phyloP scores from a whole-genome alignment of 768 basidiomycete genomes.

The Mycena polygramma region DNA sequence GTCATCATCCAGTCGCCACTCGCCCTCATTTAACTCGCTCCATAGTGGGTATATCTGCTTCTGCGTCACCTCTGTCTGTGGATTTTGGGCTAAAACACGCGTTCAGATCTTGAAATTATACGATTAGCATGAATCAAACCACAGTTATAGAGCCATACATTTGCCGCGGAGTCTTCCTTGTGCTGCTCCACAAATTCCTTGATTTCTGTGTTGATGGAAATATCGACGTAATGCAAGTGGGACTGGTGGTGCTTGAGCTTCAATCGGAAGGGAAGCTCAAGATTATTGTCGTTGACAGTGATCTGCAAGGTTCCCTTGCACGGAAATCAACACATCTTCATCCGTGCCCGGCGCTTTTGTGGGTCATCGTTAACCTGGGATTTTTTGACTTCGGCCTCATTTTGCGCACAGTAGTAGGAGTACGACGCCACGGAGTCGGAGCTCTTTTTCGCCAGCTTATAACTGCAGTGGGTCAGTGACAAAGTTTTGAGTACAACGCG shows the following conservation, averaged over 20 bases:
- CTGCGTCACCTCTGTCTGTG: not conserved
- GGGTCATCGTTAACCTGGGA: not conserved
- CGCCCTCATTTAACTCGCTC: not conserved
- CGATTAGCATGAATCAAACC: not conserved
- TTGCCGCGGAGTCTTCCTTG: not conserved
- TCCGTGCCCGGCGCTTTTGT: not conserved
- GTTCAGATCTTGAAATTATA: conserved; percentile 5
- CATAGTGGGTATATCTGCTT: conserved; percentile 6
- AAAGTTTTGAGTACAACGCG: too few species aligned
- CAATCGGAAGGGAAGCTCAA: not conserved
- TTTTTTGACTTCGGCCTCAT: not conserved
- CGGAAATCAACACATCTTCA: conserved; percentile 4
- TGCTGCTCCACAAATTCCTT: not conserved
- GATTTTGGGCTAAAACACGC: conserved; percentile 1
- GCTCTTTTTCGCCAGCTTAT: not conserved
- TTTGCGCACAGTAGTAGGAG: not conserved
- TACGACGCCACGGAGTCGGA: not conserved
- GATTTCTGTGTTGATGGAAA: not conserved
- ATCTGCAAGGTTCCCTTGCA: conserved; percentile 1
- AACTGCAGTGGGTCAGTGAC: too few species aligned
- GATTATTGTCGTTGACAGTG: not conserved
- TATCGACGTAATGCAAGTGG: conserved; percentile 9
- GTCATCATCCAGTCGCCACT: conserved; percentile 10
- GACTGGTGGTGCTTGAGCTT: not conserved
- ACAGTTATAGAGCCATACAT: not conserved